phyloP scores from a whole-genome alignment of 2,329 filamentous ascomycete genomes.

The Talaromyces islandicus region DNA sequence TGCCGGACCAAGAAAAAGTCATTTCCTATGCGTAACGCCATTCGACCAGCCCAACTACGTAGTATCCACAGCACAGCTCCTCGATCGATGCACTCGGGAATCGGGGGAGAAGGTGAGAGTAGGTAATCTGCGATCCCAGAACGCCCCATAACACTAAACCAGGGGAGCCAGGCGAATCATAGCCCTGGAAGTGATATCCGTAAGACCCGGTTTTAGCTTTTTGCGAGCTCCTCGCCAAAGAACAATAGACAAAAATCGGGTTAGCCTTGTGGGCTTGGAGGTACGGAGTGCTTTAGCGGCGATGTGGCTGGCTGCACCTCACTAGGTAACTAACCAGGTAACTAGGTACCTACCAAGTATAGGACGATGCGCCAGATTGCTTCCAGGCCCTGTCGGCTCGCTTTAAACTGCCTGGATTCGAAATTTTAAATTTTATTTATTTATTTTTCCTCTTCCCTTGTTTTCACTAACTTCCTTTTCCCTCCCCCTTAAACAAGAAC shows the following conservation, averaged over 20 bases:
- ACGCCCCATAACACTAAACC: too few relatives aligned
- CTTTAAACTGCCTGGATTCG: not conserved
- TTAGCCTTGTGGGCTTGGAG: too few relatives aligned
- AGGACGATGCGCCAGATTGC: not conserved
- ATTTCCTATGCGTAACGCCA: not conserved
- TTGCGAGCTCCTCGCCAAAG: too few relatives aligned
- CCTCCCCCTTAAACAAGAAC: too few relatives aligned
- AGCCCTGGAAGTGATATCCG: not conserved
- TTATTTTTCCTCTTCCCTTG: not conserved
- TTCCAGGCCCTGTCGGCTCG: not conserved
- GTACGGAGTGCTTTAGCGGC: too few relatives aligned
- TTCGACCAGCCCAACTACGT: not conserved
- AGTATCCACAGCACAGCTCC: not conserved
- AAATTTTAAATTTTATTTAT: not conserved
- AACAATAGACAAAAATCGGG: too few relatives aligned
- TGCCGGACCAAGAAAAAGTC: not conserved
- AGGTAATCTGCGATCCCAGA: not conserved
- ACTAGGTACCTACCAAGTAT: not conserved
- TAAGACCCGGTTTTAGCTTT: too few relatives aligned
- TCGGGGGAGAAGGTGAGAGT: too few relatives aligned
- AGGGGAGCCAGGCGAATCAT: not conserved
- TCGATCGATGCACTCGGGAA: not conserved
- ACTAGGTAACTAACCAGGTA: too few relatives aligned
- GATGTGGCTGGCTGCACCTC: too few relatives aligned
- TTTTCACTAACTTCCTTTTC: too few relatives aligned